A percentile compares a stretch with the other conserved stretches of the same genome.
Evolutionary conservation across 192 early-diverging fungal genomes (phyloP).

Genomic region (Mortierella antarctica): DNA sequence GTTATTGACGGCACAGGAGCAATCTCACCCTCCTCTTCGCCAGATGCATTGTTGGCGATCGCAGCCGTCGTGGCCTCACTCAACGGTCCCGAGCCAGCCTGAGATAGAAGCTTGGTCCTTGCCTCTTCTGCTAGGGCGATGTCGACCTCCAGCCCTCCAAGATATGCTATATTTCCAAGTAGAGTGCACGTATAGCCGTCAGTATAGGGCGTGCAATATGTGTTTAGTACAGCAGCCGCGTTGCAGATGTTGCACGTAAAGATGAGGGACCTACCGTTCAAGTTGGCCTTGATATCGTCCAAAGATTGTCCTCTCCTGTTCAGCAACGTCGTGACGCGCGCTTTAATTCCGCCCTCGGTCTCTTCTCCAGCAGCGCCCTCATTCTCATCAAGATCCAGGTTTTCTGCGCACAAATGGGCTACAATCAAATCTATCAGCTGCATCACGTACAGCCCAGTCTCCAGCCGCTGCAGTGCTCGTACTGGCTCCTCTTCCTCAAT

Average conservation of each 20-base stretch:
- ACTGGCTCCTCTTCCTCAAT: conserved; percentile 68
- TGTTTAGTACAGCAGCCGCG: too few relatives aligned
- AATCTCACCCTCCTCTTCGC: conserved; percentile 29
- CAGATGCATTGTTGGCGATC: background rate
- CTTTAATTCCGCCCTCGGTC: conserved; percentile 49
- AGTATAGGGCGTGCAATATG: background rate
- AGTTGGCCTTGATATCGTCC: conserved; percentile 53
- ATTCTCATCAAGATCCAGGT: conserved; percentile 30
- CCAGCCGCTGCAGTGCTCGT: conserved; percentile 78
- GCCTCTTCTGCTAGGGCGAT: conserved; percentile 38
- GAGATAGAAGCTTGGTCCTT: conserved; percentile 36
- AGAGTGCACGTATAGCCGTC: background rate
- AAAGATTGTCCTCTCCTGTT: conserved; percentile 58
- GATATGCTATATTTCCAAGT: conserved; percentile 18
- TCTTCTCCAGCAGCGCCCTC: conserved; percentile 1
- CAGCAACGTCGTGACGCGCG: conserved; percentile 49
- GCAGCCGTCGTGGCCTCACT: background rate
- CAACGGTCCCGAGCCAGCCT: conserved; percentile 17
- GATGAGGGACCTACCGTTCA: conserved; percentile 51
- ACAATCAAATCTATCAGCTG: conserved; percentile 79
- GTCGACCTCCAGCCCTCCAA: conserved; percentile 40
- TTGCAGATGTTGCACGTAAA: too few relatives aligned
- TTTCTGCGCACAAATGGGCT: conserved; percentile 71
- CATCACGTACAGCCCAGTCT: conserved; percentile 84
- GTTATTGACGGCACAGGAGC: background rate